These are phyloP conservation scores for Drechslerella dactyloides DNA, from an alignment of 2,329 filamentous ascomycete species.

Conservation along the genomic window DNA sequence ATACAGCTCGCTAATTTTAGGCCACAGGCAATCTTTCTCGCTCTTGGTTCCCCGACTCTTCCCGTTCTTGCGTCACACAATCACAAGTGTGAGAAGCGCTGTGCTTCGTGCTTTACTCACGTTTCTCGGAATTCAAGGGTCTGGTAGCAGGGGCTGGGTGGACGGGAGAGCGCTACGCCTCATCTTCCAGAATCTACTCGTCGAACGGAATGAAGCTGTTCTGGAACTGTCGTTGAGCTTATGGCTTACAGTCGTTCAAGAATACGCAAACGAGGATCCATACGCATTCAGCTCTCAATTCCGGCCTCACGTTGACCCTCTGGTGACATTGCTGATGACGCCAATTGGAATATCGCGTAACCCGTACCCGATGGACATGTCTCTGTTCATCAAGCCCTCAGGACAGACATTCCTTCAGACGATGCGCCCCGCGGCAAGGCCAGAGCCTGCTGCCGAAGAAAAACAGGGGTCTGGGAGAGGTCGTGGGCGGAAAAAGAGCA, in stretches of 20 bases:
- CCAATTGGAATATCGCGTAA: constrained; percentile 91
- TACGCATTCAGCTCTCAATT: constrained; percentile 75
- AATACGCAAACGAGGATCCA: constrained; percentile 68
- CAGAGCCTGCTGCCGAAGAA: constrained; percentile 56
- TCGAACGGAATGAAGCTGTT: constrained; percentile 78
- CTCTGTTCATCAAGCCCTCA: constrained; percentile 90
- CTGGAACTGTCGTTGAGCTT: constrained; percentile 83
- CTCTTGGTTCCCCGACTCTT: constrained; percentile 91
- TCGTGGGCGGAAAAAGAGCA: constrained; percentile 71
- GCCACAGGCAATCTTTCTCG: constrained; percentile 73
- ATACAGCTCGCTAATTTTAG: constrained; percentile 32
- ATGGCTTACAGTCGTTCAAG: constrained; percentile 78
- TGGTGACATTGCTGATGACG: constrained; percentile 83
- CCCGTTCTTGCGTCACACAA: constrained; percentile 94
- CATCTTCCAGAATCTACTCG: constrained; percentile 91
- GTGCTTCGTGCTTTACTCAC: constrained; percentile 91
- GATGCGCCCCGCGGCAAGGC: constrained; percentile 56
- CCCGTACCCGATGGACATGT: constrained; percentile 88
- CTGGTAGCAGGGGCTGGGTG: constrained; percentile 85
- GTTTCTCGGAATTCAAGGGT: constrained; percentile 83
- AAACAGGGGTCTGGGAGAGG: constrained; percentile 68
- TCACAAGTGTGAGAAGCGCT: constrained; percentile 90
- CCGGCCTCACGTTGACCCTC: constrained; percentile 74
- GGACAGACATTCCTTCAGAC: constrained; percentile 74
- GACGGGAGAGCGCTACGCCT: constrained; percentile 86